phyloP scores from a whole-genome alignment of 371 early-diverging fungal species.

The Mortierella polycephala region DNA sequence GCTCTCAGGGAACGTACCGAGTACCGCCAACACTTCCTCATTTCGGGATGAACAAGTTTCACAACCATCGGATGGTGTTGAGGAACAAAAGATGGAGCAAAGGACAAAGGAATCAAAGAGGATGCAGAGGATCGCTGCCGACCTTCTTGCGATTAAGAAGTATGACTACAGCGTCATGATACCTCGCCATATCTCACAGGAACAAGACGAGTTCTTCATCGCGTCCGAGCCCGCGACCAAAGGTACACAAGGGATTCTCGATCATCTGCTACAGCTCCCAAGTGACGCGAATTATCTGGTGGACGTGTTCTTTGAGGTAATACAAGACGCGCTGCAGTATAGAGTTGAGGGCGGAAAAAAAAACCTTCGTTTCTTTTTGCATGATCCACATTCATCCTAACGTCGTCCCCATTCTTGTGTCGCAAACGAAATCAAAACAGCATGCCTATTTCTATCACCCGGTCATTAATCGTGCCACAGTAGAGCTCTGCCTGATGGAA shows the following conservation, averaged over 20 bases:
- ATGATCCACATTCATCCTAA: background rate
- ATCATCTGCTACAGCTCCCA: slow-evolving; percentile 27
- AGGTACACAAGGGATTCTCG: slow-evolving; percentile 16
- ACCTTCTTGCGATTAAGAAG: slow-evolving; percentile 23
- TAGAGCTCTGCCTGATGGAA: slow-evolving; percentile 36
- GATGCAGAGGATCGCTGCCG: slow-evolving; percentile 34
- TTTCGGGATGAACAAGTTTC: too few relatives aligned
- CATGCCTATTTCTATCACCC: slow-evolving; percentile 38
- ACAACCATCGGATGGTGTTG: too few relatives aligned
- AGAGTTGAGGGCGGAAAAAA: too few relatives aligned
- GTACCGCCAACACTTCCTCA: too few relatives aligned
- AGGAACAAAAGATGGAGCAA: too few relatives aligned
- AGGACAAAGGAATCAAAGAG: background rate
- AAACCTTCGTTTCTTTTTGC: background rate
- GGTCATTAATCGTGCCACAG: slow-evolving; percentile 25
- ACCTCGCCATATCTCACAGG: slow-evolving; percentile 46
- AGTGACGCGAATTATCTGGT: slow-evolving; percentile 37
- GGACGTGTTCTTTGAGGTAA: slow-evolving; percentile 46
- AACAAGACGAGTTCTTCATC: slow-evolving; percentile 29
- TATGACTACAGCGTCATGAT: slow-evolving; percentile 37
- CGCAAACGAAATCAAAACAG: background rate
- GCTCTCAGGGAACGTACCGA: too few relatives aligned
- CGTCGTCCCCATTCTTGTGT: background rate
- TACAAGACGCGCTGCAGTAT: too few relatives aligned
- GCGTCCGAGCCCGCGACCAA: background rate